Conservation (phyloP, 169 alveolate genomes). For the Plasmodium falciparum region DNA sequence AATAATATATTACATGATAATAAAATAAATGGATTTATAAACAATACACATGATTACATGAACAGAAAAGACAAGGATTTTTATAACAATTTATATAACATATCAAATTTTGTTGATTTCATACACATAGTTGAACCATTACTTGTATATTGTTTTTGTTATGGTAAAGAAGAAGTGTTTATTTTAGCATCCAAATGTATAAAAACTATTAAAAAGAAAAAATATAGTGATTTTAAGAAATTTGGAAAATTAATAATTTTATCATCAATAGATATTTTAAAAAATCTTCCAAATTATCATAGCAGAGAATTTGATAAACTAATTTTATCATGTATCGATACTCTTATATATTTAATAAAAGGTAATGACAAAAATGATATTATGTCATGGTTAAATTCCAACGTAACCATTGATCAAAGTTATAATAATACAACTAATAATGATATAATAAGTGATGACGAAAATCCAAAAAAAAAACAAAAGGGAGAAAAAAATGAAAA, state of each 20-base stretch:
- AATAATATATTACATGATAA: neutral
- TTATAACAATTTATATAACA: no score
- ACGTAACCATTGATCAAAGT: conserved; percentile 3
- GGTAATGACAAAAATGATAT: conserved; percentile 37
- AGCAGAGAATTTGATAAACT: conserved; percentile 72
- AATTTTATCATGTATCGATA: conserved; percentile 57
- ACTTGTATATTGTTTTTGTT: conserved; percentile 71
- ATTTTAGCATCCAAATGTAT: conserved; percentile 64
- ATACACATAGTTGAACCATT: conserved; percentile 51
- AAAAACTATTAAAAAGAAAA: conserved; percentile 43
- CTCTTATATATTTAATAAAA: conserved; percentile 41
- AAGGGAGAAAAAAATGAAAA: neutral
- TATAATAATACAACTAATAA: neutral
- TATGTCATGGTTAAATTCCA: conserved; percentile 63
- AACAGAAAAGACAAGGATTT: neutral
- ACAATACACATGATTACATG: neutral
- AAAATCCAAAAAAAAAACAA: neutral
- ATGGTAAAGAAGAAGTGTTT: conserved; percentile 75
- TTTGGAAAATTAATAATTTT: conserved; percentile 68
- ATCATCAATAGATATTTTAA: conserved; percentile 64
- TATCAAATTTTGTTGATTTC: conserved; percentile 25
- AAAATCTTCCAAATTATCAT: conserved; percentile 74
- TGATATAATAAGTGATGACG: neutral
- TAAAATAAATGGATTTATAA: neutral
- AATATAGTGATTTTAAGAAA: conserved; percentile 44